A percentile compares a stretch with the other conserved stretches of the same genome.
phyloP scores from a whole-genome alignment of 2,329 filamentous ascomycete genomes.

The Fusarium sp. region DNA sequence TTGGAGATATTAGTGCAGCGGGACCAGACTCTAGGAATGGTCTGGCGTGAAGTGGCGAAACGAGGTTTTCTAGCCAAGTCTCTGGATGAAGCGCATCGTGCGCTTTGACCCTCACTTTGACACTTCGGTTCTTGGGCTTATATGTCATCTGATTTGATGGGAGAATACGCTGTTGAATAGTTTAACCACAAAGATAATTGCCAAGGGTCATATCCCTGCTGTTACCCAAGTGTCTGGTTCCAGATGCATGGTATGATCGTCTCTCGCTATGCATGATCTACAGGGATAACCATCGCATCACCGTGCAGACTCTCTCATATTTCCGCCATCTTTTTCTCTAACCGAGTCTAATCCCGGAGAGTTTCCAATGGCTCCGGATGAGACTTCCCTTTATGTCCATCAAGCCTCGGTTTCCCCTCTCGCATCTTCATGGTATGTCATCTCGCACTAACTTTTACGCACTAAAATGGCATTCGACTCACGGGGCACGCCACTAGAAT shows the following conservation, averaged over 20 bases:
- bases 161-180: background rate
- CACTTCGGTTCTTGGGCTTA: background rate
- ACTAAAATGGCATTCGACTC: background rate
- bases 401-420: background rate
- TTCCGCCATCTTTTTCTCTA: background rate
- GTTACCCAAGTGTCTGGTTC: background rate
- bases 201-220: background rate
- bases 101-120: constrained; percentile 2
- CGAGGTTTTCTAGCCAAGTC: background rate
- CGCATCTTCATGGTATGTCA: background rate
- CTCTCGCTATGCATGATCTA: background rate
- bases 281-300: background rate
- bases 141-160: background rate
- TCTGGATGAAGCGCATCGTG: background rate
- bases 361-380: background rate
- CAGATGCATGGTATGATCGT: background rate
- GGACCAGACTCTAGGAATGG: background rate
- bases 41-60: constrained; percentile 5
- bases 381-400: background rate
- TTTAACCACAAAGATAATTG: background rate
- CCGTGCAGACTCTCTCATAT: background rate
- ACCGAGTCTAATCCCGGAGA: background rate
- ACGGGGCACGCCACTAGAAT: background rate
- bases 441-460: too few species aligned
- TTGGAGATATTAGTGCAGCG: background rate